Base-by-base conservation (phyloP, 2,329 filamentous ascomycete genomes). In the Cladosporium phlei region DNA sequence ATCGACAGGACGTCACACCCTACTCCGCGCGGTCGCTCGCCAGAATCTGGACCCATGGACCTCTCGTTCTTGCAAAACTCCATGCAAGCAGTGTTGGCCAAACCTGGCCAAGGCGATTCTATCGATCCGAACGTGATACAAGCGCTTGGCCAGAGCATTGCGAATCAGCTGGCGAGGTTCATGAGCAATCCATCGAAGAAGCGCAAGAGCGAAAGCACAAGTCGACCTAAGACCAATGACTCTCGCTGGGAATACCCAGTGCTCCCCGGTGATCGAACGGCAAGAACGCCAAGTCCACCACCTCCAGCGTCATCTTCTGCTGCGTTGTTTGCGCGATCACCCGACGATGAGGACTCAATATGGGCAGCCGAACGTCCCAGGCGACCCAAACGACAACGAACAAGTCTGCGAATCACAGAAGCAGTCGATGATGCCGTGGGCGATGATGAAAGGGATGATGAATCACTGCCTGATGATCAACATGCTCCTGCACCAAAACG, bases 71-170 rank as follows among this genome's bases (percentile, higher is more conserved):
- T 60, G 16, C 37, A 51, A 25, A 45, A 54, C 11, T 52, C 50
- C 5, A 49, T 47, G 37, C 22, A 21, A 24, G 8, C 43, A 5
- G 19, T 57, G 35, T 29, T 38, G 10, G 28, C 10, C 11, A 32
- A 25, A 5, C 17, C 28, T 14, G 19, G 20, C 14, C 28, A 33
- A n/a, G 9, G 12, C 24, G 32, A 25, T 10, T 21, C 43, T 19
- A 28, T 46, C 29, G 56, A 59, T 24, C 39, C 56, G 8, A 52
- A 57, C 11, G 55, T 55, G n/a, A 61, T 66, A 29, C 52, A 64
- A 39, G 56, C 58, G 9, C 52, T 67, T 9, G 60, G 64, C 24
- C 55, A 59, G 38, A 63, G 53, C 38, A 65, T 66, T 32, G 65
- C 64, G 7, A 56, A 57, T 14, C 61, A 65, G 43, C 58, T 67